Evolutionary conservation across 208 protist species (phyloP), one percentile per base, ranked within the genome.

Genomic region (Giardia muris): DNA sequence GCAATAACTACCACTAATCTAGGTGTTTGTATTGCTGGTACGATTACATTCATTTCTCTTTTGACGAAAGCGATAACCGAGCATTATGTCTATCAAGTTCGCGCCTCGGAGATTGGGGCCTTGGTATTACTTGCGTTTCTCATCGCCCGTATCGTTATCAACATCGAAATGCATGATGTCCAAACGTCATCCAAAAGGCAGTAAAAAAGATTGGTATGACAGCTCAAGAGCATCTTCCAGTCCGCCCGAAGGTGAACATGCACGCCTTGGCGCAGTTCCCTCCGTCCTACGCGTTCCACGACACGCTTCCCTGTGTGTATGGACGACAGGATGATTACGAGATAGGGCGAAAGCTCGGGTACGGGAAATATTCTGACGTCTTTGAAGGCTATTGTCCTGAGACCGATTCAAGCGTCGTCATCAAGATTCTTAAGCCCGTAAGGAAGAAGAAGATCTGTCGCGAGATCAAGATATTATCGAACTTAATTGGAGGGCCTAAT

Each of bases 281-380:
- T 76, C 57, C 87, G n/a, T 46, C n/a, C 92, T 94, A 46, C 46
- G 87, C 94, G n/a, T 94, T 93, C 48, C 48, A 94, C 44, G 94
- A 93, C 46, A 43, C 88, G 1, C 30, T 4, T 43, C 67, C 94
- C 1, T 0, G 46, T 0, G 94, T 87, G 92, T 43, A 46, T 45
- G n/a, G 2, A 43, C 76, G 19, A 39, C 57, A 93, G 47, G 44
- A 92, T 30, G 87, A n/a, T 10, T 93, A 94, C 47, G 30, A 93
- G 86, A 90, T 94, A 45, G 3, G 22, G 96, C 10, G 97, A 97
- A 96, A 96, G 89, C 93, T 96, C 42, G 95, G 95, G 2, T 93
- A 94, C 43, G 95, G 95, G 46, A 99, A 99, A 96, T 99, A 99
- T 95, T 98, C 96, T 67, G 98, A 99, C 94, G 98, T 99, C 0